Evolutionary conservation across 805 yeast species (phyloP).

Genomic region (Yamadazyma phyllophila): DNA sequence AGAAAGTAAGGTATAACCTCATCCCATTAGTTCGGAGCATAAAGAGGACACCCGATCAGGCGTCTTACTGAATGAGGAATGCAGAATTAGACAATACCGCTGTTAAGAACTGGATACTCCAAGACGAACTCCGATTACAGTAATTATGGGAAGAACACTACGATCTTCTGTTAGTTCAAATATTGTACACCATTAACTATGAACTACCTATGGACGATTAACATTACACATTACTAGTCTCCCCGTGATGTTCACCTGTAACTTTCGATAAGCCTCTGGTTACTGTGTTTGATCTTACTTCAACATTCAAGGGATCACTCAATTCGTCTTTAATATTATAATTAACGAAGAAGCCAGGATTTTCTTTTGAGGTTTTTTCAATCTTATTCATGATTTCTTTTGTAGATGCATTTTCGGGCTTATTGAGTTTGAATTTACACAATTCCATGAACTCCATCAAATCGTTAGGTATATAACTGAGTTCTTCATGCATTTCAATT

Average conservation of each 20-base stretch:
- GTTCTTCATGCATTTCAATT: slow-evolving; percentile 76
- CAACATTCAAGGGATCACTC: slow-evolving; percentile 20
- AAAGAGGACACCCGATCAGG: too few species aligned
- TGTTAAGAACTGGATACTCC: too few species aligned
- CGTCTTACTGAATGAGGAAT: too few species aligned
- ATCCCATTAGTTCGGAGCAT: too few species aligned
- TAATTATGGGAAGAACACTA: too few species aligned
- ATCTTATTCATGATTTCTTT: slow-evolving; percentile 37
- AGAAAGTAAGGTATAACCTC: too few species aligned
- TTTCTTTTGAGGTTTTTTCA: slow-evolving; percentile 31
- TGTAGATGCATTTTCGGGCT: slow-evolving; percentile 21
- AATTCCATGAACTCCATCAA: slow-evolving; percentile 49
- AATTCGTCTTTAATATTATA: slow-evolving; percentile 16
- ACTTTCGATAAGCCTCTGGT: slow-evolving; percentile 30
- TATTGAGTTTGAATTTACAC: slow-evolving; percentile 20
- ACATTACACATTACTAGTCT: slow-evolving; percentile 20
- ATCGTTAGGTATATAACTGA: slow-evolving; percentile 73
- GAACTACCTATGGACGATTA: not conserved
- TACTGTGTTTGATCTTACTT: slow-evolving; percentile 30
- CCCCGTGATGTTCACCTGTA: slow-evolving; percentile 28
- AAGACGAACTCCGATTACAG: too few species aligned
- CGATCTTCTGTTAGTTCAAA: too few species aligned
- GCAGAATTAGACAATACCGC: too few species aligned
- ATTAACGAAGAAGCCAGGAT: slow-evolving; percentile 26
- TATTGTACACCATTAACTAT: not conserved